Evolutionary conservation across 2,329 filamentous ascomycete genomes (phyloP).

Genomic region (Nemania sp.): DNA sequence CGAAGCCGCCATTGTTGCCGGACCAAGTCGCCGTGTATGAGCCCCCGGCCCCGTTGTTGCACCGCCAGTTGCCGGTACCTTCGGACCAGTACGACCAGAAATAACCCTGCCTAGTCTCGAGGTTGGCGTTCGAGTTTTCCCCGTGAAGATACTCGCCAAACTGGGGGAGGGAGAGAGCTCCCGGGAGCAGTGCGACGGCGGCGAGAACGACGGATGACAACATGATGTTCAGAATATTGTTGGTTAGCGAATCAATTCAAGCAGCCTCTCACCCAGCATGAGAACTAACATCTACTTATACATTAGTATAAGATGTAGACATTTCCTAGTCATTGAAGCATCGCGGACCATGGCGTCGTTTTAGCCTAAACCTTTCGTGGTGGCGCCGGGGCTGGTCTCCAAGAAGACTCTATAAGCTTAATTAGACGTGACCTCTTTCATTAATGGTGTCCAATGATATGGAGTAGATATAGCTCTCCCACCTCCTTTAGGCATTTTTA

Average conservation of each 20-base stretch:
- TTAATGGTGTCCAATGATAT: constrained; percentile 28
- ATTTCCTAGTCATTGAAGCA: constrained; percentile 12
- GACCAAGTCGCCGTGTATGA: constrained; percentile 50
- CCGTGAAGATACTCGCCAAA: constrained; percentile 24
- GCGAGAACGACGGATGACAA: constrained; percentile 32
- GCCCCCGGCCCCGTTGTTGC: constrained; percentile 46
- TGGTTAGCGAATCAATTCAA: background rate
- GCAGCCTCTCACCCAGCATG: background rate
- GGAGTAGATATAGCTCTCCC: constrained; percentile 9
- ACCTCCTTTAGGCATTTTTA: constrained; percentile 18
- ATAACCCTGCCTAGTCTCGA: constrained; percentile 33
- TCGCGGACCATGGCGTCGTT: constrained; percentile 23
- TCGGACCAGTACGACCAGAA: constrained; percentile 40
- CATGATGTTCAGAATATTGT: constrained; percentile 23
- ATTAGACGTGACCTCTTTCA: constrained; percentile 28
- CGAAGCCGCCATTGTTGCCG: constrained; percentile 55
- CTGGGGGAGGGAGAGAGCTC: constrained; percentile 30
- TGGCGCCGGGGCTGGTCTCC: constrained; percentile 25
- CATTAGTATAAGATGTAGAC: background rate
- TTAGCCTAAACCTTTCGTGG: constrained; percentile 37
- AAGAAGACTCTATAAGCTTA: constrained; percentile 26
- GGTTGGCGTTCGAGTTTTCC: constrained; percentile 26
- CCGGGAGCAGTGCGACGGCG: constrained; percentile 30
- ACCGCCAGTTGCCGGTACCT: constrained; percentile 45
- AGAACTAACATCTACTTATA: constrained; percentile 9